Evolutionary conservation across 1,284 basidiomycete genomes (phyloP).

Genomic region (Schizophyllum commune): DNA sequence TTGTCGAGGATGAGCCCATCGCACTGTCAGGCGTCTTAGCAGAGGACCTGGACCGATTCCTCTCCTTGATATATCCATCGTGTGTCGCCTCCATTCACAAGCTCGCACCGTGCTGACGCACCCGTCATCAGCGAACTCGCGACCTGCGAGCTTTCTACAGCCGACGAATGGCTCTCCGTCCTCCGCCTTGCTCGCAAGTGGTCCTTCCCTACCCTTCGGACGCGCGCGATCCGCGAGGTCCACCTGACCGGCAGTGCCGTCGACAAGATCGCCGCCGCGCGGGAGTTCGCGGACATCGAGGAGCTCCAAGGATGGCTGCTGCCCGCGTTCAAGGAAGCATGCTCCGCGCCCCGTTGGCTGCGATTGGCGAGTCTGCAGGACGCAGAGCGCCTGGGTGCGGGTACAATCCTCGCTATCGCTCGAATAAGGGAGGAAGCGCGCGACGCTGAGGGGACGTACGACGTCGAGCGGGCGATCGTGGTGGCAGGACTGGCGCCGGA

Average conservation of each 20-base stretch:
- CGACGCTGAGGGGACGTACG: neutral
- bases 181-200: slow-evolving; percentile 21
- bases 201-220: slow-evolving; percentile 18
- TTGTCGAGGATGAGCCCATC: neutral
- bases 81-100: neutral
- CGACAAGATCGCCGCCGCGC: neutral
- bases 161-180: slow-evolving; percentile 18
- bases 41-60: neutral
- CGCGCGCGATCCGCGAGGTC: slow-evolving; percentile 16
- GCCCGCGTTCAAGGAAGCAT: neutral
- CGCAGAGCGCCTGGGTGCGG: neutral
- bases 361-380: neutral
- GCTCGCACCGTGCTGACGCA: neutral
- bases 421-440: neutral
- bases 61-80: neutral
- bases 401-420: neutral
- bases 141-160: neutral
- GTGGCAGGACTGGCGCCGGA: neutral
- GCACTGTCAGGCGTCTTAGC: neutral
- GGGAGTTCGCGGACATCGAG: neutral
- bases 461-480: neutral
- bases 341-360: neutral
- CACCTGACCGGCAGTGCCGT: neutral
- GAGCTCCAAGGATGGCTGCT: neutral
- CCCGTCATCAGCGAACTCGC: neutral